Base-by-base conservation (phyloP, 495 filamentous ascomycete genomes). In the Penicillium herquei region DNA sequence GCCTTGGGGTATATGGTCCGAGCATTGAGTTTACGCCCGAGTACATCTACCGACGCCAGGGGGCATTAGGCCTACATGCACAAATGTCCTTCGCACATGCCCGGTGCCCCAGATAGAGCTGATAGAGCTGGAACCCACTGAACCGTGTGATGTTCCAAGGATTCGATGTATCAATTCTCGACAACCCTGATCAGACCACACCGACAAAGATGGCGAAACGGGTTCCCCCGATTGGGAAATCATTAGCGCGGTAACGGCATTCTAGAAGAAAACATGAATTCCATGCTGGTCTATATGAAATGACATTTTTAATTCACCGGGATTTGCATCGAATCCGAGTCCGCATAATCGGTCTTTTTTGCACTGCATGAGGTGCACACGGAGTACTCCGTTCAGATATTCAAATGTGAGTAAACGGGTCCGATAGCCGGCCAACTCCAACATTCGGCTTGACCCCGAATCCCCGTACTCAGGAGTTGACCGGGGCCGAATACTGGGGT, bases 211-310 rank as follows among this genome's bases (percentile, higher is more conserved):
- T 37, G 2, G 34, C 49, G 9, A 48, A 52, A 52, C 39, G 51
- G 56, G 41, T 8, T 55, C 41, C 8, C 59, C 55, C 51, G 7
- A 62, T 57, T 46, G 55, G 59, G 59, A 30, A 55, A 33, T 35
- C 55, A 57, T 40, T 62, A 83, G 86, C 46, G 84, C 83, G 41
- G 70, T 71, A n/a, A 42, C 68, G 87, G 26, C 84, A 87, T 59
- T 76, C n/a, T 45, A 34, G 26, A 43, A 43, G 41, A n/a, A 42
- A 16, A 46, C 21, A 26, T 26, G 21, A 4, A 26, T 26, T 26
- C 21, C 4, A 26, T 26, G 21, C 21, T 26, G 21, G 21, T 26
- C 21, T 2, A 26, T 26, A 26, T 26, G 21, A 26, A 26, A 26
- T 1, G 21, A 26, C 21, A 26, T 26, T 26, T 26, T 26, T 26